Percentiles rank a stretch among this genome's conserved stretches.
These are phyloP conservation scores for Exsudoporus floridanus DNA, from an alignment of 1,284 basidiomycete species.

Conservation along the genomic window DNA sequence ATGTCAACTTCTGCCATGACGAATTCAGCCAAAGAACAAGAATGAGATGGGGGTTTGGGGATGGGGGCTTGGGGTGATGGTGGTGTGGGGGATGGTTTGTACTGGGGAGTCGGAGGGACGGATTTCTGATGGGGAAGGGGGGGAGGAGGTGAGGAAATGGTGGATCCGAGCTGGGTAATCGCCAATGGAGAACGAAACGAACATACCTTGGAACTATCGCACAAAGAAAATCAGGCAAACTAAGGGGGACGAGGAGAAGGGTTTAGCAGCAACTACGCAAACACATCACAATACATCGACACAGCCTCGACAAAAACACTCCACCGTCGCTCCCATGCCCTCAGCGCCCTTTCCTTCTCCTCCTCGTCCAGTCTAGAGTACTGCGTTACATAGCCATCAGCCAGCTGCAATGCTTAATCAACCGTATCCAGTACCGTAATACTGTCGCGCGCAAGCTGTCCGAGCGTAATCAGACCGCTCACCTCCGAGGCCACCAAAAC, in stretches of 20 bases:
- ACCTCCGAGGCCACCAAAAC: slow-evolving; percentile 64
- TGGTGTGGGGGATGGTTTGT: slow-evolving; percentile 45
- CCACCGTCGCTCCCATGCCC: slow-evolving; percentile 55
- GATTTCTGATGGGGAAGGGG: slow-evolving; percentile 33
- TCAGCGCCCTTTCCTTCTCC: slow-evolving; percentile 47
- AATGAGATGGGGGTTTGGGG: slow-evolving; percentile 41
- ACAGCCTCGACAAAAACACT: slow-evolving; percentile 44
- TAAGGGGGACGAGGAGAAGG: not conserved
- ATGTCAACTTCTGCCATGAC: slow-evolving; percentile 79
- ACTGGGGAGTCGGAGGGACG: slow-evolving; percentile 32
- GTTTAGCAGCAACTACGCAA: slow-evolving; percentile 13
- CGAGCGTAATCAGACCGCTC: slow-evolving; percentile 58
- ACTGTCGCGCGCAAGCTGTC: slow-evolving; percentile 60
- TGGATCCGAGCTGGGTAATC: slow-evolving; percentile 38
- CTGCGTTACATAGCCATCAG: slow-evolving; percentile 34
- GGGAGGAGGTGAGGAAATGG: slow-evolving; percentile 38
- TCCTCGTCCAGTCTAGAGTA: slow-evolving; percentile 48
- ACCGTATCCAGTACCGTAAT: slow-evolving; percentile 45
- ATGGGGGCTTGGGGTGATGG: slow-evolving; percentile 39
- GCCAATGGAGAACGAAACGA: slow-evolving; percentile 21
- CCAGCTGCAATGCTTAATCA: not conserved
- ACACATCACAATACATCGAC: slow-evolving; percentile 27
- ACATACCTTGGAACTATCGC: slow-evolving; percentile 31
- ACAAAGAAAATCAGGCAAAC: not conserved
- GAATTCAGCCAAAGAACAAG: slow-evolving; percentile 53